A percentile compares a stretch with the other conserved stretches of the same genome.
These are phyloP conservation scores for Fusarium begoniae DNA, from an alignment of 2,329 filamentous ascomycete genomes.

Conservation along the genomic window DNA sequence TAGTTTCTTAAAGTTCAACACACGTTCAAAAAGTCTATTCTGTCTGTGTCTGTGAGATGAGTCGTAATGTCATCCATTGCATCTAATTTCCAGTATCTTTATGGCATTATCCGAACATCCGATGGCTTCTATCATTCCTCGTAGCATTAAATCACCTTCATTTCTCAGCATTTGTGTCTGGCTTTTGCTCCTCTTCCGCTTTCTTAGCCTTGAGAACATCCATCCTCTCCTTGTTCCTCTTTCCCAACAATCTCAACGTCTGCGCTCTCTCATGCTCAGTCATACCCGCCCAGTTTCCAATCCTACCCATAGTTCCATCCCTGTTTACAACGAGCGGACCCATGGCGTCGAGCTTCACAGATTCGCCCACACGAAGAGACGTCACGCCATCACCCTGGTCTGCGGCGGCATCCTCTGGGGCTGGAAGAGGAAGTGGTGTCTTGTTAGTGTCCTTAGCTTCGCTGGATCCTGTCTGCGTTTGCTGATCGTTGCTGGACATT, in stretches of 20 bases:
- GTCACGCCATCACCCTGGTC: slow-evolving; percentile 38
- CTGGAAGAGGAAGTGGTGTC: slow-evolving; percentile 34
- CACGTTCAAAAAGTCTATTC: slow-evolving; percentile 4
- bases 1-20: slow-evolving; percentile 32
- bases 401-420: slow-evolving; percentile 26
- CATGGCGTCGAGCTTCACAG: slow-evolving; percentile 71
- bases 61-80: not conserved
- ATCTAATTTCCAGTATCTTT: not conserved
- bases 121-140: not conserved
- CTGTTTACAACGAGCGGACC: slow-evolving; percentile 79
- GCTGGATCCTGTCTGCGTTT: not conserved
- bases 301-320: slow-evolving; percentile 76
- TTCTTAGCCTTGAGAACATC: slow-evolving; percentile 55
- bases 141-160: not conserved
- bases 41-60: not conserved
- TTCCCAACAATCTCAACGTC: slow-evolving; percentile 72
- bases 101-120: not conserved
- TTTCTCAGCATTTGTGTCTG: not conserved
- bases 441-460: slow-evolving; percentile 7
- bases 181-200: slow-evolving; percentile 19
- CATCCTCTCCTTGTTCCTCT: slow-evolving; percentile 72
- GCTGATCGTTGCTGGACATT: slow-evolving; percentile 11
- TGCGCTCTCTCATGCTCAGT: slow-evolving; percentile 72
- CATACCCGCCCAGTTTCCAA: slow-evolving; percentile 80
- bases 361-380: slow-evolving; percentile 39